Base-by-base conservation (phyloP, 1,284 basidiomycete species). In the Pseudomicrostroma phylloplanum region DNA sequence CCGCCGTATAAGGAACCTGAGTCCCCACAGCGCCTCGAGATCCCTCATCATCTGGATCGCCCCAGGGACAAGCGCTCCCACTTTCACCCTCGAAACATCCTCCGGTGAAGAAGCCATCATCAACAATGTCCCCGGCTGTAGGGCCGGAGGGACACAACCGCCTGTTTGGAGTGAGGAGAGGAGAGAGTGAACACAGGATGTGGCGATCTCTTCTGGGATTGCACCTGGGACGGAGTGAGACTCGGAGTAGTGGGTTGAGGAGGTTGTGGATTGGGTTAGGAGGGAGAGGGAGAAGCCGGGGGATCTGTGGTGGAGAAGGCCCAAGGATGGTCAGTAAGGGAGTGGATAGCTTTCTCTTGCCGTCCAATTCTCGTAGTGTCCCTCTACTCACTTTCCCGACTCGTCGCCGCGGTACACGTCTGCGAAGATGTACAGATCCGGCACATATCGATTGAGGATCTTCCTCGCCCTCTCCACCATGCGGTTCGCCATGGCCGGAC, bases 371-470 rank as follows among this genome's bases (percentile, higher is more conserved):
- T 42, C 11, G n/a, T 9, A 11, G n/a, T 42, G 11, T 42, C 11
- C 41, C 54, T 39, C 30, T 17, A 58, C 60, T 61, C 61, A 61
- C 60, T 92, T 96, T 79, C 96, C 96, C 67, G 91, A 91, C 66
- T 98, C 96, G 25, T 92, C 90, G 9, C 93, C 93, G 77, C 96
- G 92, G 82, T 96, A 98, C 13, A 97, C 92, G 73, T 98, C 96
- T 0, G 96, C 96, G 79, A 97, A 96, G 30, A 99, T 86, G 80
- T 98, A 97, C 36, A 97, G 91, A 78, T 99, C 96, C 26, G 94
- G 94, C 65, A 98, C 96, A 80, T 91, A 97, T 3, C 93, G 87
- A 76, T 97, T 97, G 42, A 99, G 84, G 25, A 98, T 84, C 1
- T 89, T 90, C 49, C 96, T 86, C 11, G 91, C 87, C 1, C 92